These are phyloP conservation scores for Quercus glauca DNA, from an alignment of 306 rosid species.

Conservation along the genomic window DNA sequence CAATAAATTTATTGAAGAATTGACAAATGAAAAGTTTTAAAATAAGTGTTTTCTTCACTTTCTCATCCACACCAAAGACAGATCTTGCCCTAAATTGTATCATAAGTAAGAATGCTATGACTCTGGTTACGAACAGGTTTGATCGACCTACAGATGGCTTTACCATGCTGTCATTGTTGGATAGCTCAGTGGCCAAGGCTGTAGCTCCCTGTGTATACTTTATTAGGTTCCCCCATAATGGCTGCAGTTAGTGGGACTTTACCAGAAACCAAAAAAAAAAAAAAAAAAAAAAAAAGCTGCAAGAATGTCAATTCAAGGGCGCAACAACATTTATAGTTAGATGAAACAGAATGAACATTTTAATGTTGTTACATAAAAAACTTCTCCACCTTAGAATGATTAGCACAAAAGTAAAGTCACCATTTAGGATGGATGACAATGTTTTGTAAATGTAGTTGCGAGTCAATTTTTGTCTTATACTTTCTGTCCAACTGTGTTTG, in stretches of 20 bases:
- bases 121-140: constrained; percentile 7
- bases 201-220: constrained; percentile 25
- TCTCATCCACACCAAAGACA: constrained; percentile 19
- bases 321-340: too few relatives aligned
- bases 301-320: too few relatives aligned
- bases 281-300: too few relatives aligned
- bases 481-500: too few relatives aligned
- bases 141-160: neutral
- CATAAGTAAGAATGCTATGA: constrained; percentile 12
- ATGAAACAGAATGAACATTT: too few relatives aligned
- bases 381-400: neutral
- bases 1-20: constrained; percentile 23
- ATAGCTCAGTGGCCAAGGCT: constrained; percentile 11
- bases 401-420: neutral
- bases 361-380: too few relatives aligned
- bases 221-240: constrained; percentile 24
- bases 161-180: constrained; percentile 16
- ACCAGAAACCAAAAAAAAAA: neutral
- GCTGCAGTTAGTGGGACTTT: constrained; percentile 23
- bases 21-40: constrained; percentile 25
- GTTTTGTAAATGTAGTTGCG: neutral
- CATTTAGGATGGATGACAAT: constrained; percentile 12
- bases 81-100: constrained; percentile 15
- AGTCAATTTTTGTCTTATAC: too few relatives aligned
- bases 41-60: constrained; percentile 16